Base-by-base conservation (phyloP, 164 flowering plant genomes). In the Liquidambar formosana region DNA sequence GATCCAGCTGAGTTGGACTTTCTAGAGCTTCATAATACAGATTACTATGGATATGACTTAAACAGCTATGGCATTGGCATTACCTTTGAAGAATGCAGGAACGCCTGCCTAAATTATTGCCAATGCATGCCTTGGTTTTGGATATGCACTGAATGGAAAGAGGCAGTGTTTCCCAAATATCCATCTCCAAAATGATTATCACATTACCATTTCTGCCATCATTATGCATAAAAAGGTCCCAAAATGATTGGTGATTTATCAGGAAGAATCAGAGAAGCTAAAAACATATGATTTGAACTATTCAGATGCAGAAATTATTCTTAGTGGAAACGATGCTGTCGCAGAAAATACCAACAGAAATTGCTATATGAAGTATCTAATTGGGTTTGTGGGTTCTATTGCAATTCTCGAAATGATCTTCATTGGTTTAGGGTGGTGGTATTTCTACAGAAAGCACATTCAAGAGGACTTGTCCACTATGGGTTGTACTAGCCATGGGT, bases 1-100 rank as follows among this genome's bases (percentile, higher is more conserved):
- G 18, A 23, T 57, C 28, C 13, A 57, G 60, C 3, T 22, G 60
- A 57, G 4, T 25, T 57, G 33, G 60, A 25, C 15, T 57, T 57
- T 11, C 22, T 57, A 33, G 60, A 57, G 60, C 60, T 57, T 57
- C 60, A 22, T 11, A 8, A 25, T 14, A 57, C 60, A 57, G 60
- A 57, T 23, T 57, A 22, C 60, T 57, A 19, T 25, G 60, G 60
- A 57, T 57, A 57, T 57, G 60, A 57, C 60, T 22, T 57, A 25
- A 15, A 22, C 4, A 57, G 16, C 14, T 57, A 23, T 15, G 33
- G 33, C 18, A 11, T 12, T 10, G 60, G 60, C 2, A 25, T 57
- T 10, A 22, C 28, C 13, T 57, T 22, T 0, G 60, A 57, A 57
- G 27, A 11, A 11, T 57, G 60, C 33, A 22, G 33, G 60, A 57